Evolutionary conservation across 306 rosid genomes (phyloP).

Genomic region (Trichosanthes truncata): DNA sequence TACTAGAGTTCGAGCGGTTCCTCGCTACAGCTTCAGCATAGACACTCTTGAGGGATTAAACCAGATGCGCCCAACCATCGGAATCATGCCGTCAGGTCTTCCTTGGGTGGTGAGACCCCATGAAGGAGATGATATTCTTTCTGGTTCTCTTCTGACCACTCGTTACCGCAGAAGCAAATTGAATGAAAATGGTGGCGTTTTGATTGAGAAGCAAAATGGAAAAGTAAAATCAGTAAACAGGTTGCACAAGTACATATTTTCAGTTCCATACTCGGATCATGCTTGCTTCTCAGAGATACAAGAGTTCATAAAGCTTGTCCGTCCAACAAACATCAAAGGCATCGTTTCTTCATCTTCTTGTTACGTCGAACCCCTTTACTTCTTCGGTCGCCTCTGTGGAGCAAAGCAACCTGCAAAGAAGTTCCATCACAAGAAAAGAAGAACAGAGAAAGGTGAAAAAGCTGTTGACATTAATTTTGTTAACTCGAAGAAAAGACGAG

Average conservation of each 20-base stretch:
- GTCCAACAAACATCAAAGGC: slow-evolving; percentile 47
- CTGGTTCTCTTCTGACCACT: slow-evolving; percentile 33
- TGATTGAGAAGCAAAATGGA: slow-evolving; percentile 19
- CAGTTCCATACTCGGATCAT: slow-evolving; percentile 73
- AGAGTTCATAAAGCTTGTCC: slow-evolving; percentile 51
- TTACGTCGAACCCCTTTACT: slow-evolving; percentile 55
- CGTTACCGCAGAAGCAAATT: slow-evolving; percentile 23
- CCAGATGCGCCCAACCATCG: slow-evolving; percentile 45
- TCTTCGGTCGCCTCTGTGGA: slow-evolving; percentile 42
- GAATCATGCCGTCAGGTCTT: slow-evolving; percentile 73
- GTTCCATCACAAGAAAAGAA: slow-evolving; percentile 12
- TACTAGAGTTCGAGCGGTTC: slow-evolving; percentile 77
- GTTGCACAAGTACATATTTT: slow-evolving; percentile 35
- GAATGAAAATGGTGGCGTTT: slow-evolving; percentile 15
- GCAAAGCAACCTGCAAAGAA: slow-evolving; percentile 22
- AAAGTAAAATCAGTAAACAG: slow-evolving; percentile 14
- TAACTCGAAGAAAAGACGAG: slow-evolving; percentile 15
- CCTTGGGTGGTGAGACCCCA: slow-evolving; percentile 45
- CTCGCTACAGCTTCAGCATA: slow-evolving; percentile 59
- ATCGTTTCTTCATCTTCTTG: slow-evolving; percentile 53
- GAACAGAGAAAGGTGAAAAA: slow-evolving; percentile 23
- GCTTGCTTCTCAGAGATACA: slow-evolving; percentile 43
- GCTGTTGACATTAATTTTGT: slow-evolving; percentile 5
- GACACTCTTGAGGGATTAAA: slow-evolving; percentile 54
- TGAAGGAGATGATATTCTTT: slow-evolving; percentile 18